Base-by-base conservation (phyloP, 1,284 basidiomycete species). In the Cutaneotrichosporon sp. region DNA sequence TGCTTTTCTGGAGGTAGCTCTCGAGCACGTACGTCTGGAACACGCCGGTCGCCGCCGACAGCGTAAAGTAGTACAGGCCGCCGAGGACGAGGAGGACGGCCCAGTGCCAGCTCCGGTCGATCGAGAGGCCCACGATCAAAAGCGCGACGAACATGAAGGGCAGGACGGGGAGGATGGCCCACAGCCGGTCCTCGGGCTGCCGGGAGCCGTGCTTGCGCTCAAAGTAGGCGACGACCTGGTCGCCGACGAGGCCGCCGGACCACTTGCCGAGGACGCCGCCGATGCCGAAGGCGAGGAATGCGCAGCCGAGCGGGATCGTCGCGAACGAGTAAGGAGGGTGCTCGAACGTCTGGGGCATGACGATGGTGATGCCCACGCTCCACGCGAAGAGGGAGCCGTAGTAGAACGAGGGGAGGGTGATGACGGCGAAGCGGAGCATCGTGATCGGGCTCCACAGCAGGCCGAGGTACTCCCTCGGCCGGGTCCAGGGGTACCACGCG, bases 181-280 rank as follows among this genome's bases (percentile, higher is more conserved):
- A 79, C 2, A 76, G 67, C 14, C 79, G 69, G 59, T 79, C 71
- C 60, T 80, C 79, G 13, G 79, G 79, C 55, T 76, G 67, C 33
- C 79, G 73, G n/a, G 61, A 49, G 29, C 69, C 72, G 11, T 66
- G 62, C 53, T 67, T 69, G 18, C 71, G 64, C 20, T 70, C 70
- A 22, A 77, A 61, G 60, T 64, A 72, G 20, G 67, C 52, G 29
- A 78, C 70, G 10, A 69, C 69, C 61, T 68, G 64, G 63, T 77
- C 77, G 22, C 68, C 70, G 18, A 73, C 61, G 54, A 69, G 63
- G 14, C 78, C 77, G 11, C 77, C 78, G 0, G 69, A 69, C 61
- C 74, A 75, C 57, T 75, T 76, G 63, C 78, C 78, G 11, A 78
- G 64, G 3, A 78, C 45, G 1, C 70, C 70, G 20, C 77, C 78